These are phyloP conservation scores for Alternaria sp. DNA, from an alignment of 2,329 filamentous ascomycete species.

Conservation along the genomic window DNA sequence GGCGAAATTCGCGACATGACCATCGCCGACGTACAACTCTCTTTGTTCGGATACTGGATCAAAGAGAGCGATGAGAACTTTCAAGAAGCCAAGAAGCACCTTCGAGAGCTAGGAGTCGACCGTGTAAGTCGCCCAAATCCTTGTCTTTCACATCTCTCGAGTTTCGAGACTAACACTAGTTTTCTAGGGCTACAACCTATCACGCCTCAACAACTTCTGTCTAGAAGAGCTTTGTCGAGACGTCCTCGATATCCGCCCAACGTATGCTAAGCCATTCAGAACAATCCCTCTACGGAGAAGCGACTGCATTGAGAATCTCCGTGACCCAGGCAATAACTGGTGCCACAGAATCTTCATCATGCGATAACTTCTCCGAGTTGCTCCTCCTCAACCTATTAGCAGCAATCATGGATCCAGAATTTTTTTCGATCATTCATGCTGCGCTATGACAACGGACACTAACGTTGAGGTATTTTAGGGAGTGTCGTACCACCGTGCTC, in stretches of 20 bases:
- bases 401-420: not conserved
- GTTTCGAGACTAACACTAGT: not conserved
- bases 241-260: slow-evolving; percentile 10
- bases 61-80: slow-evolving; percentile 33
- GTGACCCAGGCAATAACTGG: slow-evolving; percentile 9
- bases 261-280: slow-evolving; percentile 13
- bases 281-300: slow-evolving; percentile 8
- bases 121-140: slow-evolving; percentile 27
- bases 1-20: slow-evolving; percentile 35
- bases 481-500: not conserved
- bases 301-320: slow-evolving; percentile 11
- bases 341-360: slow-evolving; percentile 5
- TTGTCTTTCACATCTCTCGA: no score
- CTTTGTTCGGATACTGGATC: slow-evolving; percentile 41
- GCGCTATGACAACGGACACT: not conserved
- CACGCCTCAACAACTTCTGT: slow-evolving; percentile 24
- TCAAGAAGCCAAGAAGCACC: slow-evolving; percentile 30
- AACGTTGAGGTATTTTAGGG: slow-evolving; percentile 6
- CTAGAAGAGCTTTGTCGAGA: slow-evolving; percentile 28
- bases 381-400: not conserved
- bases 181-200: slow-evolving; percentile 31
- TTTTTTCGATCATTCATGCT: not conserved
- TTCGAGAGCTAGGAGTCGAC: slow-evolving; percentile 42
- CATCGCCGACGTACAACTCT: slow-evolving; percentile 38
- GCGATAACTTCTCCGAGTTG: not conserved